These are phyloP conservation scores for Citrus hindsii DNA, from an alignment of 345 rosid species.

Conservation along the genomic window DNA sequence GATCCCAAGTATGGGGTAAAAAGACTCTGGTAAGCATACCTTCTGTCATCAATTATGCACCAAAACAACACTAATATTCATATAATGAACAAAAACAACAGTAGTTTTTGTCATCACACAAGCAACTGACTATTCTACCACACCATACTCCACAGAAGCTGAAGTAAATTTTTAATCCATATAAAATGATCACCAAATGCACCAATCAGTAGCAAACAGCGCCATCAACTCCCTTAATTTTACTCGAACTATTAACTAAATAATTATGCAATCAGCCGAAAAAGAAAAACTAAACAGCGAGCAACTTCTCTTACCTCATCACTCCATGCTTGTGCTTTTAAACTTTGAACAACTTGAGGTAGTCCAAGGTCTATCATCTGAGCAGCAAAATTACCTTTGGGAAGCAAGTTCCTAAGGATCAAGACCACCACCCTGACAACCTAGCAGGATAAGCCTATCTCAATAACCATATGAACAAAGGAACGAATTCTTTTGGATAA, in stretches of 20 bases:
- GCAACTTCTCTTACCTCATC: conserved; percentile 67
- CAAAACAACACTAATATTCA: not conserved
- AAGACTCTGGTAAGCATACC: not conserved
- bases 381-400: conserved; percentile 84
- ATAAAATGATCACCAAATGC: not conserved
- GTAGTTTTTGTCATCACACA: not conserved
- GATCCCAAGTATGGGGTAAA: not conserved
- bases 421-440: conserved; percentile 90
- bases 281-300: not conserved
- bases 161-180: not conserved
- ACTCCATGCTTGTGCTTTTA: conserved; percentile 96
- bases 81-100: not conserved
- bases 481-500: not conserved
- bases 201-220: not conserved
- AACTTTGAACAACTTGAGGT: conserved; percentile 83
- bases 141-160: not conserved
- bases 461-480: conserved; percentile 18
- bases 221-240: not conserved
- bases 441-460: conserved; percentile 36
- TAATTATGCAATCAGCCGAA: not conserved
- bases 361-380: conserved; percentile 97
- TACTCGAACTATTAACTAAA: not conserved
- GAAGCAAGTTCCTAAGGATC: conserved; percentile 79
- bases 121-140: not conserved
- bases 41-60: not conserved